Evolutionary conservation across 805 yeast genomes (phyloP).

Genomic region (Debaryomyces maramus): DNA sequence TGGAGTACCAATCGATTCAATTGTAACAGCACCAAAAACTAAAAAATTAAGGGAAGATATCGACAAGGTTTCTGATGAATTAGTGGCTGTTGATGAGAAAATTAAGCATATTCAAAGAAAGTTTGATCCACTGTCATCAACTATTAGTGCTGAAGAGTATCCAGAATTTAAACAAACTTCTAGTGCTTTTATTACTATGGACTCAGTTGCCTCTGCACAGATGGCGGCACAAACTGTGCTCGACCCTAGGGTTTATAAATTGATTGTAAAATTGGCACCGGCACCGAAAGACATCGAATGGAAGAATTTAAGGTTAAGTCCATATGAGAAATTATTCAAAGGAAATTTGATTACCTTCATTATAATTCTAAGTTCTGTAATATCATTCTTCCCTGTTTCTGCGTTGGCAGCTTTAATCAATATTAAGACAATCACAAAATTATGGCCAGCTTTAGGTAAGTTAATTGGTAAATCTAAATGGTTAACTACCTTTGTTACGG

Average conservation of each 20-base stretch:
- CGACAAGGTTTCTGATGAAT: slow-evolving; percentile 28
- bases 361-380: slow-evolving; percentile 49
- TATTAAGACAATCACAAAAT: slow-evolving; percentile 52
- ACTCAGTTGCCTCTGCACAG: slow-evolving; percentile 48
- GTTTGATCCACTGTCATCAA: slow-evolving; percentile 27
- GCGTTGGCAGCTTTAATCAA: slow-evolving; percentile 58
- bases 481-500: slow-evolving; percentile 57
- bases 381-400: slow-evolving; percentile 55
- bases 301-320: slow-evolving; percentile 47
- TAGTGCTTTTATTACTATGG: slow-evolving; percentile 50
- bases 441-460: slow-evolving; percentile 62
- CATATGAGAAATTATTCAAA: slow-evolving; percentile 35
- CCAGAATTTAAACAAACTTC: slow-evolving; percentile 40
- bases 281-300: slow-evolving; percentile 48
- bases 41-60: slow-evolving; percentile 32
- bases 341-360: slow-evolving; percentile 43
- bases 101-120: slow-evolving; percentile 35
- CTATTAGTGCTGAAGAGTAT: slow-evolving; percentile 25
- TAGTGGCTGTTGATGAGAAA: slow-evolving; percentile 38
- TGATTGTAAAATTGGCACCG: slow-evolving; percentile 45
- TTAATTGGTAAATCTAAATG: slow-evolving; percentile 50
- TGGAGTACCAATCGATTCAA: slow-evolving; percentile 10
- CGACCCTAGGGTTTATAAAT: slow-evolving; percentile 45
- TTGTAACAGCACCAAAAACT: neutral
- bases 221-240: slow-evolving; percentile 49